Conservation (phyloP, 2,329 filamentous ascomycete species). For the Taxawa tesnikishii region DNA sequence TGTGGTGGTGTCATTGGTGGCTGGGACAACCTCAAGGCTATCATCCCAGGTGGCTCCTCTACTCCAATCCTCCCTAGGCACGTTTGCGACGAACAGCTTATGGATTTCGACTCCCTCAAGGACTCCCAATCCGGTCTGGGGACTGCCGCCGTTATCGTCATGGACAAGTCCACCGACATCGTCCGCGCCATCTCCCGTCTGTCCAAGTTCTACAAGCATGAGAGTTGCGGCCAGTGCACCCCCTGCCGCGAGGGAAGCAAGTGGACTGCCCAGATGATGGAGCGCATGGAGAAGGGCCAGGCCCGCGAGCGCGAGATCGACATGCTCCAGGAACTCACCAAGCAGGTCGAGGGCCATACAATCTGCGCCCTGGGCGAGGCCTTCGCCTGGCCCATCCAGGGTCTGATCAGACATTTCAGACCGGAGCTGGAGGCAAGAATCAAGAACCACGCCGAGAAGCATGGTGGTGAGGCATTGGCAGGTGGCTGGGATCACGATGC, state of each 20-base stretch:
- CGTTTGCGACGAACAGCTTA: slow-evolving; percentile 87
- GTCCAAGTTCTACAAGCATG: slow-evolving; percentile 95
- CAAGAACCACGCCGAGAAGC: slow-evolving; percentile 60
- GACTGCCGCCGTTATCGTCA: slow-evolving; percentile 94
- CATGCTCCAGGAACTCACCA: slow-evolving; percentile 98
- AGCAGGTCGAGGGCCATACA: slow-evolving; percentile 98
- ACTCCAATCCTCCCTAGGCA: slow-evolving; percentile 87
- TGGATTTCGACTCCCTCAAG: slow-evolving; percentile 98
- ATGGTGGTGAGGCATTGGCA: slow-evolving; percentile 63
- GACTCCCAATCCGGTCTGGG: slow-evolving; percentile 95
- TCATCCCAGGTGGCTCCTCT: slow-evolving; percentile 94
- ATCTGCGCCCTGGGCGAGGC: slow-evolving; percentile 97
- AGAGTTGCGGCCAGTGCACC: slow-evolving; percentile 96
- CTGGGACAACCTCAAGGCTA: slow-evolving; percentile 92
- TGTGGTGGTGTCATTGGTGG: slow-evolving; percentile 92
- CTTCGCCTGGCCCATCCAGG: slow-evolving; percentile 97
- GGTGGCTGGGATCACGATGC: slow-evolving; percentile 79
- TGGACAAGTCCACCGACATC: slow-evolving; percentile 96
- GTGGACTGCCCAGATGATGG: slow-evolving; percentile 99
- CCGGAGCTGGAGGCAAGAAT: slow-evolving; percentile 91
- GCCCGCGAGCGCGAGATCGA: slow-evolving; percentile 89
- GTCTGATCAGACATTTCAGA: slow-evolving; percentile 94
- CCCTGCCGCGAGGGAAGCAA: slow-evolving; percentile 98
- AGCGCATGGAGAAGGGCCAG: slow-evolving; percentile 83
- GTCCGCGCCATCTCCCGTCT: slow-evolving; percentile 88